Percentiles rank a stretch among this genome's conserved stretches.
Evolutionary conservation across 305 asterid species (phyloP).

Genomic region (Solanum hybrid): DNA sequence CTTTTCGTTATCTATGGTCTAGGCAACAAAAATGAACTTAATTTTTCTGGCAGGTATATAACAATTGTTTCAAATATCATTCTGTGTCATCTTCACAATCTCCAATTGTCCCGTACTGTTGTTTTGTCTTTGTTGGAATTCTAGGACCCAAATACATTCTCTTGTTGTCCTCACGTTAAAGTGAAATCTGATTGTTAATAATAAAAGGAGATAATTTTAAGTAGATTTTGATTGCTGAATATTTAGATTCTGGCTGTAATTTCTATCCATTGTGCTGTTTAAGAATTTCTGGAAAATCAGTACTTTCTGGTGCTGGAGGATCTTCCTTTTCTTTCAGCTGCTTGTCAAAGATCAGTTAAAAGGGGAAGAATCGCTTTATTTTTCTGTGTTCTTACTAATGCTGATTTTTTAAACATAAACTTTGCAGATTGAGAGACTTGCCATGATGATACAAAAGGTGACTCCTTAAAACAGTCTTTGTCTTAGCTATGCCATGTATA

Average conservation of each 20-base stretch:
- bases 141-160: not conserved
- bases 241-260: not conserved
- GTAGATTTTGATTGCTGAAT: not conserved
- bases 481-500: not conserved
- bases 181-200: not conserved
- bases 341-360: not conserved
- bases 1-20: not conserved
- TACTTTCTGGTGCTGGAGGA: not conserved
- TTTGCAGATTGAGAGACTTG: conserved; percentile 9
- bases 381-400: not conserved
- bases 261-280: not conserved
- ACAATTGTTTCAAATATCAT: not conserved
- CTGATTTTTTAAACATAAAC: not conserved
- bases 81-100: not conserved
- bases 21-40: not conserved
- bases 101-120: not conserved
- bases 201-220: not conserved
- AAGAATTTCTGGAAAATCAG: not conserved
- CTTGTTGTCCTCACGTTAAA: not conserved
- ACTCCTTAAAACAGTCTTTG: not conserved
- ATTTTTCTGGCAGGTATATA: not conserved
- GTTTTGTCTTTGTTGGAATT: not conserved
- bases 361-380: not conserved
- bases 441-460: conserved; percentile 10
- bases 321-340: not conserved